Percentiles rank a stretch among this genome's conserved stretches.
Evolutionary conservation across 192 early-diverging fungal genomes (phyloP).

Genomic region (Endogone sp.): DNA sequence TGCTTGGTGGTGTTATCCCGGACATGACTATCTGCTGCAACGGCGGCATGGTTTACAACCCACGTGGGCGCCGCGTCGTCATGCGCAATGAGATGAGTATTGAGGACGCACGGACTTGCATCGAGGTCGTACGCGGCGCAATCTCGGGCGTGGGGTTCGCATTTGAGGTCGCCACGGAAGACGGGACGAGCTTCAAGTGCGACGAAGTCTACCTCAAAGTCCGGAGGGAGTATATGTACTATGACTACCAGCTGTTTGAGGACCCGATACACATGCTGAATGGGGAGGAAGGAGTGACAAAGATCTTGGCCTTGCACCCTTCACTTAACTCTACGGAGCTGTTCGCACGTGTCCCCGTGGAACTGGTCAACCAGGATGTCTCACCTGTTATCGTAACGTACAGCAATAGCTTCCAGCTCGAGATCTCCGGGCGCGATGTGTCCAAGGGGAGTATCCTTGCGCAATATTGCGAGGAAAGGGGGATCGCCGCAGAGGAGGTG

Average conservation of each 20-base stretch:
- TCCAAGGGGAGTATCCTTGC: constrained; percentile 32
- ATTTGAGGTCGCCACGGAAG: constrained; percentile 8
- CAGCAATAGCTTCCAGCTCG: constrained; percentile 24
- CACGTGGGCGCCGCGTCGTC: constrained; percentile 6
- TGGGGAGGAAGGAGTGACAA: constrained; percentile 1
- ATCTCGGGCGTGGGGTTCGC: constrained; percentile 7
- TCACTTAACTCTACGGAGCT: constrained; percentile 1
- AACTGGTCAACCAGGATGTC: not conserved
- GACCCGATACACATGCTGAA: constrained; percentile 1
- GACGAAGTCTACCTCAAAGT: constrained; percentile 3
- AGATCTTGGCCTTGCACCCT: constrained; percentile 5
- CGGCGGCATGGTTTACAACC: constrained; percentile 33
- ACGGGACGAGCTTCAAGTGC: constrained; percentile 7
- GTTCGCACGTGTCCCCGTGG: constrained; percentile 6
- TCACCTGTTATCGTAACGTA: constrained; percentile 10
- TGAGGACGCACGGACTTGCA: not conserved
- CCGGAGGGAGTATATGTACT: constrained; percentile 6
- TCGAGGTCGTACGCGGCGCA: not conserved
- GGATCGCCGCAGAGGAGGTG: constrained; percentile 21
- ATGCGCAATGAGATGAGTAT: constrained; percentile 2
- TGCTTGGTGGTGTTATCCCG: constrained; percentile 30
- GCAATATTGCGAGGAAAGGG: constrained; percentile 24
- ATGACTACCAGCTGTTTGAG: constrained; percentile 1
- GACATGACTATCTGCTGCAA: constrained; percentile 40
- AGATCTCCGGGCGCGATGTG: constrained; percentile 32